phyloP scores from a whole-genome alignment of 352 stramenopile genomes.

The Peronospora farinosa region DNA sequence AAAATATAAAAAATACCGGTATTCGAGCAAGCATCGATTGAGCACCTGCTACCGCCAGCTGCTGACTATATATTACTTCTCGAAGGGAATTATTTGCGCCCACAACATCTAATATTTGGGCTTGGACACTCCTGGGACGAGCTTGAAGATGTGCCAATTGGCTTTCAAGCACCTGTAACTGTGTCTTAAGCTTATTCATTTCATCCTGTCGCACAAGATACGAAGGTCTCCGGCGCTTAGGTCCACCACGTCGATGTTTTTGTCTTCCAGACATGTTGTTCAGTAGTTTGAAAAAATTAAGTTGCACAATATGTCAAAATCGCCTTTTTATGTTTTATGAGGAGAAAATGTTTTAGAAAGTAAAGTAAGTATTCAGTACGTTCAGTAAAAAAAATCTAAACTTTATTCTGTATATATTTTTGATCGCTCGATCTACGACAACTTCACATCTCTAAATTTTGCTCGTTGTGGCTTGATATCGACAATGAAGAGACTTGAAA shows the following conservation, averaged over 20 bases:
- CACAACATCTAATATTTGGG: slow-evolving; percentile 18
- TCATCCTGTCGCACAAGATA: slow-evolving; percentile 30
- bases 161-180: slow-evolving; percentile 18
- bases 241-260: background rate
- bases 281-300: background rate
- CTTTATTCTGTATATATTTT: too few species aligned
- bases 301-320: background rate
- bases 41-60: slow-evolving; percentile 11
- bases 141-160: slow-evolving; percentile 16
- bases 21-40: slow-evolving; percentile 18
- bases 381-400: too few species aligned
- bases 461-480: too few species aligned
- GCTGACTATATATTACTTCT: slow-evolving; percentile 23
- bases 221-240: slow-evolving; percentile 20
- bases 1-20: slow-evolving; percentile 16
- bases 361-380: too few species aligned
- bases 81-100: slow-evolving; percentile 22
- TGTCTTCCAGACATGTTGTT: background rate
- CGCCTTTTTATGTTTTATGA: too few species aligned
- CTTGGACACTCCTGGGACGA: slow-evolving; percentile 13
- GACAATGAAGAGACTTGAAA: background rate
- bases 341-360: too few species aligned
- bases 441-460: too few species aligned
- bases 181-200: slow-evolving; percentile 19
- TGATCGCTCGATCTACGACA: too few species aligned